Evolutionary conservation across 164 flowering plant genomes (phyloP).

Genomic region (Vitis vinifera): ASM3070453v1 NC_081805.1:25670001-25670500

Average conservation of each 20-base stretch:
- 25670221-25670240: conserved; percentile 70
- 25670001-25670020: neutral
- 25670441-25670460: conserved; percentile 67
- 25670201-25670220: conserved; percentile 53
- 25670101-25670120: conserved; percentile 47
- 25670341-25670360: neutral
- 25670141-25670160: neutral
- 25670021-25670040: conserved; percentile 65
- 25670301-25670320: conserved; percentile 76
- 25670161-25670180: conserved; percentile 5
- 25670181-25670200: neutral
- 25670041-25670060: conserved; percentile 62
- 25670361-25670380: neutral
- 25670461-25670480: conserved; percentile 72
- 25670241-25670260: conserved; percentile 28
- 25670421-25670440: conserved; percentile 81
- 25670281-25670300: conserved; percentile 39
- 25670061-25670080: conserved; percentile 53
- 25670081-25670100: conserved; percentile 54
- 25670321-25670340: neutral
- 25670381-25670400: neutral
- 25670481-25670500: conserved; percentile 63
- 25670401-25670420: conserved; percentile 52
- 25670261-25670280: conserved; percentile 26
- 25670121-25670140: neutral